A percentile compares a stretch with the other conserved stretches of the same genome.
These are phyloP conservation scores for Populus deltoides DNA, from an alignment of 345 rosid species.

Conservation along the genomic window DNA sequence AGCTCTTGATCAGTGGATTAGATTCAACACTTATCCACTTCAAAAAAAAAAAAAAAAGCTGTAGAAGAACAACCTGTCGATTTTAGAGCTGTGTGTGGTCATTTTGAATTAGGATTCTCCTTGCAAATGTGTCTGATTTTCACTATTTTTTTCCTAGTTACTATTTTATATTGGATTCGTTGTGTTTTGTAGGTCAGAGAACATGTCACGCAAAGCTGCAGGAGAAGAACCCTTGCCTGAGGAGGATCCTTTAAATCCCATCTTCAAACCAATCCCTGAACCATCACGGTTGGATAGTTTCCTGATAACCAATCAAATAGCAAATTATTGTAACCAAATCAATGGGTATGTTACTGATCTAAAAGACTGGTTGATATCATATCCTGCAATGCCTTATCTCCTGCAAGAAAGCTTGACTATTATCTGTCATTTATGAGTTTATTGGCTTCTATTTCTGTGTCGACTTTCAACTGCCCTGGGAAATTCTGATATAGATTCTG, in stretches of 20 bases:
- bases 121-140: neutral
- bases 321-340: conserved; percentile 95
- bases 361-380: neutral
- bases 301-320: conserved; percentile 82
- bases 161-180: conserved; percentile 1
- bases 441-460: neutral
- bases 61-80: neutral
- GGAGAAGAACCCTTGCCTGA: conserved; percentile 96
- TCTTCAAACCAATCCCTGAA: conserved; percentile 86
- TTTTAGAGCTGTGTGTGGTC: neutral
- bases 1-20: neutral
- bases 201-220: conserved; percentile 73
- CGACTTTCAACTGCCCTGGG: neutral
- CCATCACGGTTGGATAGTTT: conserved; percentile 96
- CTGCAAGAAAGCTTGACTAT: neutral
- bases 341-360: conserved; percentile 61
- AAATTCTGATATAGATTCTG: neutral
- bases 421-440: neutral
- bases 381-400: neutral
- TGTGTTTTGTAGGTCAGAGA: conserved; percentile 65
- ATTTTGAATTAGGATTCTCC: neutral
- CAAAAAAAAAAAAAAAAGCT: neutral
- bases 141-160: neutral
- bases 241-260: conserved; percentile 93
- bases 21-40: neutral